These are phyloP conservation scores for Flaveria robusta DNA, from an alignment of 129 eudicot genomes.

Conservation along the genomic window DNA sequence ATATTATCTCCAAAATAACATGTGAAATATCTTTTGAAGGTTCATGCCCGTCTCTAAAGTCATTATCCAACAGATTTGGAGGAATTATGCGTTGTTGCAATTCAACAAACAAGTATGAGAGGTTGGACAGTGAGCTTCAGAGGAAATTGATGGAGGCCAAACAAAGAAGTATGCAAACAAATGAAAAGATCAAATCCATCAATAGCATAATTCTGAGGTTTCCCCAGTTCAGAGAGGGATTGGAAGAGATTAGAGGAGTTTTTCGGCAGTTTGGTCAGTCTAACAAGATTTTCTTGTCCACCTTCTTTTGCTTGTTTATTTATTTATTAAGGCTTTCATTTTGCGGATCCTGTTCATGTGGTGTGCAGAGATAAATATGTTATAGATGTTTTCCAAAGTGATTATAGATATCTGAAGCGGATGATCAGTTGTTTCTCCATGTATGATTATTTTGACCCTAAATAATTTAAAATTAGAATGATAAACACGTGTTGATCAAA, in stretches of 20 bases:
- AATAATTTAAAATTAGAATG: too few relatives aligned
- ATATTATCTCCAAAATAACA: not conserved
- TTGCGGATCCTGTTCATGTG: not conserved
- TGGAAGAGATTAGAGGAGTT: constrained; percentile 54
- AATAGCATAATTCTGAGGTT: constrained; percentile 64
- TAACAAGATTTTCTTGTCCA: not conserved
- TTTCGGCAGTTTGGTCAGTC: constrained; percentile 70
- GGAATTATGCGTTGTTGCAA: constrained; percentile 45
- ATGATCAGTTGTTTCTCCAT: not conserved
- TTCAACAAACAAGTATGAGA: constrained; percentile 49
- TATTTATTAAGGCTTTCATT: not conserved
- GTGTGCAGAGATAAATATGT: too few relatives aligned
- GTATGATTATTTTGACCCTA: not conserved
- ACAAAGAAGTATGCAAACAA: constrained; percentile 34
- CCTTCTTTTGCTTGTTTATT: constrained; percentile 8
- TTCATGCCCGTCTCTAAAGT: constrained; percentile 39
- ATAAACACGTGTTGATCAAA: not conserved
- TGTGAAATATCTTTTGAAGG: constrained; percentile 34
- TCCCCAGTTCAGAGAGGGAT: constrained; percentile 58
- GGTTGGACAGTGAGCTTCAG: constrained; percentile 54
- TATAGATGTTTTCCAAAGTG: not conserved
- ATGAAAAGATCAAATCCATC: constrained; percentile 50
- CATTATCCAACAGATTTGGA: constrained; percentile 43
- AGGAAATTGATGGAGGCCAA: constrained; percentile 58
- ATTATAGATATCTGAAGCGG: not conserved